Conservation (phyloP, 1,284 basidiomycete species). For the Sphaerobolus stellatus region DNA sequence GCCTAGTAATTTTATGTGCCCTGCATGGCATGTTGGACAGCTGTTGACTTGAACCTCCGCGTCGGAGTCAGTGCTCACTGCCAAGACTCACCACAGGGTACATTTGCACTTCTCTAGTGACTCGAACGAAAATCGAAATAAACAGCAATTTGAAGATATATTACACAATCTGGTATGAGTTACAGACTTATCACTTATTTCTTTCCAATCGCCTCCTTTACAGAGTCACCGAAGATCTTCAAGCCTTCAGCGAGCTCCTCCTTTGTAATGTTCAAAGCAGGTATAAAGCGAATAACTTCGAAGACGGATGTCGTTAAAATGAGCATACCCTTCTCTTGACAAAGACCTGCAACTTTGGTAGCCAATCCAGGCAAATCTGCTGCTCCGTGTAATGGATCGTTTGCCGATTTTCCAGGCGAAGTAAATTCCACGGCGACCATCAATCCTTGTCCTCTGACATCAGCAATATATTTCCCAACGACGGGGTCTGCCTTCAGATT, state of each 20-base stretch:
- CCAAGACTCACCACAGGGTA: too few species aligned
- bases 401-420: conserved; percentile 48
- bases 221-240: conserved; percentile 58
- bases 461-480: conserved; percentile 60
- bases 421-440: conserved; percentile 85
- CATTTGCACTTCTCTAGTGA: too few species aligned
- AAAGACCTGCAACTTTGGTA: conserved; percentile 73
- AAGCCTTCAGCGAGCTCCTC: conserved; percentile 61
- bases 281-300: conserved; percentile 80
- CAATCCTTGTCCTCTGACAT: conserved; percentile 75
- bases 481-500: conserved; percentile 52
- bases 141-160: too few species aligned
- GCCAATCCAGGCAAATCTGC: conserved; percentile 62
- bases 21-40: too few species aligned
- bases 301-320: conserved; percentile 79
- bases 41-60: too few species aligned
- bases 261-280: conserved; percentile 63
- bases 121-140: too few species aligned
- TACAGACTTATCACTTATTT: conserved; percentile 34
- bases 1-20: too few species aligned
- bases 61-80: too few species aligned
- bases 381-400: conserved; percentile 43
- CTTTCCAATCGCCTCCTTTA: conserved; percentile 61
- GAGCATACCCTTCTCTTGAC: conserved; percentile 80
- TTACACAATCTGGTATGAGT: too few species aligned